Percentiles rank a stretch among this genome's conserved stretches.
Evolutionary conservation across 2,329 filamentous ascomycete species (phyloP).

Genomic region (Ophiocordyceps camponoti-leonardi): DNA sequence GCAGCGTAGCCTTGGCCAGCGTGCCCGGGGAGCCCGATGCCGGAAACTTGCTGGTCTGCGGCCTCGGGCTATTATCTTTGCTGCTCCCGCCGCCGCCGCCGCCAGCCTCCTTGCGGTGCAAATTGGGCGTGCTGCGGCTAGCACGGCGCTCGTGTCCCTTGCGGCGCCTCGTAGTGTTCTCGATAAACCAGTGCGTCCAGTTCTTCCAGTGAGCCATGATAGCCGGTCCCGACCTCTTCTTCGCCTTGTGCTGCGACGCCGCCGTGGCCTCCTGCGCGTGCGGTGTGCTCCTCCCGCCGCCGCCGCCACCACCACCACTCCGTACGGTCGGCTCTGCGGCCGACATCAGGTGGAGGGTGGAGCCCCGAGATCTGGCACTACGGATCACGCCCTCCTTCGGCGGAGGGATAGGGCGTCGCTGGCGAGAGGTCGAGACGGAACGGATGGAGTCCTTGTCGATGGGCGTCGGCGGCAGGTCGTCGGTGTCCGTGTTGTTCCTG

Average conservation of each 20-base stretch:
- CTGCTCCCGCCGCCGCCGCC: conserved; percentile 24
- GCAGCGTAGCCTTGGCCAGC: conserved; percentile 25
- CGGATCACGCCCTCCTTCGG: conserved; percentile 64
- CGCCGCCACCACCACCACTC: conserved; percentile 9
- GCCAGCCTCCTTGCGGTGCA: conserved; percentile 31
- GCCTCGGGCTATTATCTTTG: conserved; percentile 38
- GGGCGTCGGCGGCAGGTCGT: conserved; percentile 46
- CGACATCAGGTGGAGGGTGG: conserved; percentile 73
- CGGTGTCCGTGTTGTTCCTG: conserved; percentile 14
- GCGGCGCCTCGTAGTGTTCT: conserved; percentile 37
- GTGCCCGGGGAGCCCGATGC: conserved; percentile 17
- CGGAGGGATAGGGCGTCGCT: conserved; percentile 60
- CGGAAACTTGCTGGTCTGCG: conserved; percentile 42
- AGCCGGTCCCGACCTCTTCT: conserved; percentile 39
- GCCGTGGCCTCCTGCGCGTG: conserved; percentile 12
- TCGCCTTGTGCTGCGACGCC: conserved; percentile 25
- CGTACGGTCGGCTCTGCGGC: conserved; percentile 32
- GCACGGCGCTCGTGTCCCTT: conserved; percentile 30
- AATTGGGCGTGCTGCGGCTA: conserved; percentile 42
- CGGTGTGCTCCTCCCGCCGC: conserved; percentile 5
- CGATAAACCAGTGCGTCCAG: conserved; percentile 46
- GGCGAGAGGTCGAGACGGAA: conserved; percentile 60
- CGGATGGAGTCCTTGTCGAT: conserved; percentile 65
- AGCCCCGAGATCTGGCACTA: conserved; percentile 58
- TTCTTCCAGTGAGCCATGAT: conserved; percentile 45